Conservation (phyloP, 345 rosid genomes). For the Eutrema heterophyllum region DNA sequence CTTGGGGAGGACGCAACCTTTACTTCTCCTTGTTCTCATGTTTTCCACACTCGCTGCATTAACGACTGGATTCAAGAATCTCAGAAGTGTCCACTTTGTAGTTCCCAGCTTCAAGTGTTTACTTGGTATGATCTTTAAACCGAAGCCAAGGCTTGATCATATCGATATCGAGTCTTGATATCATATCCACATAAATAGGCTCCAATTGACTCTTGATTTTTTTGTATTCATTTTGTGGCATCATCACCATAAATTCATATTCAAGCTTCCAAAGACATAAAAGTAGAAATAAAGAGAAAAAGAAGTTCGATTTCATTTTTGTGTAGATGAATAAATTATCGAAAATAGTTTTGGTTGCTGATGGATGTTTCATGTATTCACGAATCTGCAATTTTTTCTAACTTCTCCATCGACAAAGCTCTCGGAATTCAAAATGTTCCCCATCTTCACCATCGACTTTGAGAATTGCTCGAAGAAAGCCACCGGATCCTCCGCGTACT, state of each 20-base stretch:
- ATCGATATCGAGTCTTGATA: background rate
- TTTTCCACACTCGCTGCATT: background rate
- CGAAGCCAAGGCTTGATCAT: background rate
- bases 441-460: constrained; percentile 84
- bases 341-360: background rate
- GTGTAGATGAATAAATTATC: background rate
- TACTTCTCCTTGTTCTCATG: background rate
- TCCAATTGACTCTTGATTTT: no score
- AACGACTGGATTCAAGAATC: background rate
- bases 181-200: background rate
- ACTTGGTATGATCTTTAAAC: background rate
- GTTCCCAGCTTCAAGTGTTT: background rate
- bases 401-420: constrained; percentile 69
- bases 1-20: background rate
- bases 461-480: constrained; percentile 85
- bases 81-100: background rate
- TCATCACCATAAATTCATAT: background rate
- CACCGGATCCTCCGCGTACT: constrained; percentile 50
- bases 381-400: constrained; percentile 71
- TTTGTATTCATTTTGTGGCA: background rate
- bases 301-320: background rate
- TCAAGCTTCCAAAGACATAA: background rate
- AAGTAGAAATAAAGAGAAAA: background rate
- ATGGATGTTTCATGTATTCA: constrained; percentile 48
- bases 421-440: constrained; percentile 62